phyloP scores from a whole-genome alignment of 108 stramenopile species.

The Bacterosira constricta region DNA sequence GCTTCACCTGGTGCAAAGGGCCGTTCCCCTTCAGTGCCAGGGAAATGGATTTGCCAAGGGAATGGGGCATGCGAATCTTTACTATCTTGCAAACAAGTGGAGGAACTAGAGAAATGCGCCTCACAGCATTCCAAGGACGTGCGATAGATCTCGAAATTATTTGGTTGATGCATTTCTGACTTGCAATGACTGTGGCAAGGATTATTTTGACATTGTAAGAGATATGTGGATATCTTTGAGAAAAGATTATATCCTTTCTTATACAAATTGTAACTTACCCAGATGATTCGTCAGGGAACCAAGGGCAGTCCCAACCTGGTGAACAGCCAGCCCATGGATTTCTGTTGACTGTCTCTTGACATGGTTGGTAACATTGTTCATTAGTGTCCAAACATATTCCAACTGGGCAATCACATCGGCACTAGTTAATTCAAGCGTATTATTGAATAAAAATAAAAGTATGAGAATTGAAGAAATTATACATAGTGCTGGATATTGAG shows the following conservation, averaged over 20 bases:
- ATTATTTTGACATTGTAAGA: neutral
- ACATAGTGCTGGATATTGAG: neutral
- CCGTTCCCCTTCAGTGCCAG: neutral
- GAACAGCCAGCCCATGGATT: slow-evolving; percentile 22
- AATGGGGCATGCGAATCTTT: slow-evolving; percentile 13
- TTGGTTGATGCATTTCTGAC: neutral
- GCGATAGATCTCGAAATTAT: slow-evolving; percentile 10
- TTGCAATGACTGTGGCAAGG: neutral
- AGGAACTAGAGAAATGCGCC: neutral
- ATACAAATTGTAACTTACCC: neutral
- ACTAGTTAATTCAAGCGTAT: too few relatives aligned
- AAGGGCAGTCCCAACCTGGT: slow-evolving; percentile 24
- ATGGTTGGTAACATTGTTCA: slow-evolving; percentile 2
- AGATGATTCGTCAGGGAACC: slow-evolving; percentile 1
- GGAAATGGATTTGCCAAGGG: slow-evolving; percentile 1
- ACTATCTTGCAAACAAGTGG: slow-evolving; percentile 5
- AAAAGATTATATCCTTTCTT: neutral
- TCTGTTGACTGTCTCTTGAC: neutral
- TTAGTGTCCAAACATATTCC: slow-evolving; percentile 16
- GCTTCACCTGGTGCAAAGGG: neutral
- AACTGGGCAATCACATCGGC: slow-evolving; percentile 19
- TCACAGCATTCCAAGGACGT: slow-evolving; percentile 11
- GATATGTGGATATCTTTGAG: neutral
- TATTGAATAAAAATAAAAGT: too few relatives aligned
- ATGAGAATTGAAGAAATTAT: neutral